Conservation (phyloP, 2,329 filamentous ascomycete species). For the Epichloe hybrida region DNA sequence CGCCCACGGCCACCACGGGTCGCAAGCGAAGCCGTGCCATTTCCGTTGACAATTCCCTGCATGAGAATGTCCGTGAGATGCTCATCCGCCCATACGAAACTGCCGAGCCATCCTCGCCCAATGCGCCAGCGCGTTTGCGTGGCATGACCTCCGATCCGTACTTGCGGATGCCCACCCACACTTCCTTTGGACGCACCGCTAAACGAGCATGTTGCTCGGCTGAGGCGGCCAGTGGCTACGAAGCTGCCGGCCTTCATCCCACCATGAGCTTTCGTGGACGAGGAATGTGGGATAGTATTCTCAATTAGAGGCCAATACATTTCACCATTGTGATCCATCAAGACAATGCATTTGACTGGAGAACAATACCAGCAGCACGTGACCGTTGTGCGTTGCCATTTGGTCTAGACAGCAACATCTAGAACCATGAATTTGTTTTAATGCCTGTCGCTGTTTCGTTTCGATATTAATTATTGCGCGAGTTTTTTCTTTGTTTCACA, state of each 20-base stretch:
- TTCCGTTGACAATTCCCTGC: slow-evolving; percentile 46
- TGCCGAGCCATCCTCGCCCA: slow-evolving; percentile 20
- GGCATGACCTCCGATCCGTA: slow-evolving; percentile 13
- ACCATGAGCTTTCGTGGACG: slow-evolving; percentile 39
- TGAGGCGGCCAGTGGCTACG: slow-evolving; percentile 38
- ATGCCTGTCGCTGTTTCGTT: neutral
- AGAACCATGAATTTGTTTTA: neutral
- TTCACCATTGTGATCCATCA: neutral
- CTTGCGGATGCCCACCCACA: slow-evolving; percentile 26
- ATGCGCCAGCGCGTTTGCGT: slow-evolving; percentile 24
- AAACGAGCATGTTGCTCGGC: slow-evolving; percentile 56
- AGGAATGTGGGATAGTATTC: slow-evolving; percentile 54
- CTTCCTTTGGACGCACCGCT: slow-evolving; percentile 33
- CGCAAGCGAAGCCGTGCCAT: slow-evolving; percentile 47
- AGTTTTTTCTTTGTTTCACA: too few species aligned
- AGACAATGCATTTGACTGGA: neutral
- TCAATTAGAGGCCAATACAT: slow-evolving; percentile 28
- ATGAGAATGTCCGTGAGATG: slow-evolving; percentile 55
- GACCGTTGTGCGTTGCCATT: neutral
- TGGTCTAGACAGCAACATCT: slow-evolving; percentile 4
- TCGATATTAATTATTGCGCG: neutral
- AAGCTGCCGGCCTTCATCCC: slow-evolving; percentile 33
- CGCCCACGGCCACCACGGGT: slow-evolving; percentile 23
- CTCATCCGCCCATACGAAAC: slow-evolving; percentile 26
- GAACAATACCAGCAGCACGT: slow-evolving; percentile 1